Evolutionary conservation across 805 yeast genomes (phyloP).

Genomic region (Yamadazyma ubonensis): DNA sequence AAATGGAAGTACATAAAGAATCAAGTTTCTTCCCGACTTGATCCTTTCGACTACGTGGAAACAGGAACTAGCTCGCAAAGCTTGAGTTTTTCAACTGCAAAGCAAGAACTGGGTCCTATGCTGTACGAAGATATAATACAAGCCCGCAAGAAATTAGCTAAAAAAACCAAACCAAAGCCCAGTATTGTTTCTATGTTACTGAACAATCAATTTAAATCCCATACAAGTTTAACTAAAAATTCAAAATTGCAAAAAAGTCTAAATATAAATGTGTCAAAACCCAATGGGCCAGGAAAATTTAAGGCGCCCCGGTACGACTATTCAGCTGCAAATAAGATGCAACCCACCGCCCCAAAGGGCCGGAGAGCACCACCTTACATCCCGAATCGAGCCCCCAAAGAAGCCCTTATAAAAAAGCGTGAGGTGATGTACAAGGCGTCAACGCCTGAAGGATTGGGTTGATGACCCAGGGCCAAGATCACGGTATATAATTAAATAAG

Average conservation of each 20-base stretch:
- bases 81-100: conserved; percentile 7
- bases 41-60: conserved; percentile 8
- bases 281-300: not conserved
- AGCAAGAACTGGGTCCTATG: conserved; percentile 4
- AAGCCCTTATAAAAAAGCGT: not conserved
- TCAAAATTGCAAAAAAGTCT: too few species aligned
- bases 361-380: conserved; percentile 35
- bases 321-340: not conserved
- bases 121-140: conserved; percentile 7
- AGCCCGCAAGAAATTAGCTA: conserved; percentile 7
- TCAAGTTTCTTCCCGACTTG: conserved; percentile 2
- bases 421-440: not conserved
- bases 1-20: conserved; percentile 14
- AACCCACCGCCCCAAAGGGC: conserved; percentile 7
- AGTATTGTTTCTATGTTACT: not conserved
- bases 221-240: too few species aligned
- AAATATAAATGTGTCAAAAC: not conserved
- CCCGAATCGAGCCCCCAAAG: conserved; percentile 22
- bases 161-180: not conserved
- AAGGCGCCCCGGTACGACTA: conserved; percentile 10
- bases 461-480: not conserved
- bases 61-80: not conserved
- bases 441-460: not conserved
- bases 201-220: conserved; percentile 6
- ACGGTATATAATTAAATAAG: not conserved